Percentiles rank a stretch among this genome's conserved stretches.
Evolutionary conservation across 306 rosid genomes (phyloP).

Genomic region (Coriaria nepalensis): DNA sequence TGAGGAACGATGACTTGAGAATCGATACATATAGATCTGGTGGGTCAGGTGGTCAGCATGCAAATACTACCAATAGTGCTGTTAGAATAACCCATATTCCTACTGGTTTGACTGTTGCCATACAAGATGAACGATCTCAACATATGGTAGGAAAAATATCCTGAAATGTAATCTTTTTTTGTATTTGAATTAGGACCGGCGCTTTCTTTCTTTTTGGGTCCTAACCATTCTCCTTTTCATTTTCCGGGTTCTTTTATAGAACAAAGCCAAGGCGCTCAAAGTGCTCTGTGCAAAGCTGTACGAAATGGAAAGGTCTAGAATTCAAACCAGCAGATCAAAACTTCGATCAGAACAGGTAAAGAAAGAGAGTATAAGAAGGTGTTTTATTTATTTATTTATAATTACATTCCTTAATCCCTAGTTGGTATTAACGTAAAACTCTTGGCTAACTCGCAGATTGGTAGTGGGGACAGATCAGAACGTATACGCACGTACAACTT

Average conservation of each 20-base stretch:
- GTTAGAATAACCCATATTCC: slow-evolving; percentile 81
- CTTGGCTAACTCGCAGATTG: slow-evolving; percentile 29
- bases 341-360: slow-evolving; percentile 73
- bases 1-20: slow-evolving; percentile 75
- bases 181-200: slow-evolving; percentile 5
- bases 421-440: no score
- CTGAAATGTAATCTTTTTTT: not conserved
- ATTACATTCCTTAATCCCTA: no score
- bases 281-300: slow-evolving; percentile 77
- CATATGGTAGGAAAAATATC: slow-evolving; percentile 38
- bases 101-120: slow-evolving; percentile 62
- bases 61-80: slow-evolving; percentile 91
- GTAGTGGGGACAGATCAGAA: slow-evolving; percentile 91
- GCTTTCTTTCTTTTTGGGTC: not conserved
- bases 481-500: slow-evolving; percentile 85
- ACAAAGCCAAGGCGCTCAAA: slow-evolving; percentile 83
- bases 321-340: slow-evolving; percentile 54
- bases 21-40: slow-evolving; percentile 80
- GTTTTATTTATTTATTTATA: no score
- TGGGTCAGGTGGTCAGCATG: slow-evolving; percentile 96
- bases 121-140: slow-evolving; percentile 92
- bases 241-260: slow-evolving; percentile 30
- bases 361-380: not conserved
- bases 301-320: slow-evolving; percentile 66
- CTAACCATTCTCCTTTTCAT: slow-evolving; percentile 2